These are phyloP conservation scores for Penicillium olsonii DNA, from an alignment of 2,329 filamentous ascomycete genomes.

Conservation along the genomic window DNA sequence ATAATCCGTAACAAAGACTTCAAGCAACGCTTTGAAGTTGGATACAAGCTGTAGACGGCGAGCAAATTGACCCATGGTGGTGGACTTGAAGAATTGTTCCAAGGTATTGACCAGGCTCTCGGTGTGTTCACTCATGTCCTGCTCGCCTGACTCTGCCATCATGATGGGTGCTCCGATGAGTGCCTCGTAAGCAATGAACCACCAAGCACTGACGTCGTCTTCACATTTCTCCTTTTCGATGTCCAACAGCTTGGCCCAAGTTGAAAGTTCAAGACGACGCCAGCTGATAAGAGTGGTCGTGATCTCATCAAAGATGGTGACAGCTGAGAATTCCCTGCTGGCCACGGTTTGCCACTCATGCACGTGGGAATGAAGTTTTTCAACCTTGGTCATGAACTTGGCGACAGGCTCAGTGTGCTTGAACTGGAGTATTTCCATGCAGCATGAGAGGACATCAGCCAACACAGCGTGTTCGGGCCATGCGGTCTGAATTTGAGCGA, in stretches of 20 bases:
- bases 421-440: slow-evolving; percentile 73
- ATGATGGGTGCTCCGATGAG: slow-evolving; percentile 74
- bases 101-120: slow-evolving; percentile 72
- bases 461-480: slow-evolving; percentile 78
- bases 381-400: slow-evolving; percentile 79
- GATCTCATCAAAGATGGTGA: slow-evolving; percentile 70
- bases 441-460: slow-evolving; percentile 73
- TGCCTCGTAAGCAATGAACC: slow-evolving; percentile 93
- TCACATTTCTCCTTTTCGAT: slow-evolving; percentile 75
- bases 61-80: slow-evolving; percentile 78
- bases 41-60: slow-evolving; percentile 70
- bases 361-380: slow-evolving; percentile 81
- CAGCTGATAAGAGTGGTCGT: slow-evolving; percentile 82
- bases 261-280: slow-evolving; percentile 86
- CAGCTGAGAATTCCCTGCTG: slow-evolving; percentile 73
- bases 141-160: slow-evolving; percentile 60
- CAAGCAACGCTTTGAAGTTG: slow-evolving; percentile 64
- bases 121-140: slow-evolving; percentile 65
- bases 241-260: slow-evolving; percentile 87
- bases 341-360: slow-evolving; percentile 96
- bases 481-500: slow-evolving; percentile 64
- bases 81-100: slow-evolving; percentile 74
- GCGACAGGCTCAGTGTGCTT: slow-evolving; percentile 80
- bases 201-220: slow-evolving; percentile 84
- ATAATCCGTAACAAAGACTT: slow-evolving; percentile 61